phyloP scores from a whole-genome alignment of 352 stramenopile species.

The Globisporangium perplexum region DNA sequence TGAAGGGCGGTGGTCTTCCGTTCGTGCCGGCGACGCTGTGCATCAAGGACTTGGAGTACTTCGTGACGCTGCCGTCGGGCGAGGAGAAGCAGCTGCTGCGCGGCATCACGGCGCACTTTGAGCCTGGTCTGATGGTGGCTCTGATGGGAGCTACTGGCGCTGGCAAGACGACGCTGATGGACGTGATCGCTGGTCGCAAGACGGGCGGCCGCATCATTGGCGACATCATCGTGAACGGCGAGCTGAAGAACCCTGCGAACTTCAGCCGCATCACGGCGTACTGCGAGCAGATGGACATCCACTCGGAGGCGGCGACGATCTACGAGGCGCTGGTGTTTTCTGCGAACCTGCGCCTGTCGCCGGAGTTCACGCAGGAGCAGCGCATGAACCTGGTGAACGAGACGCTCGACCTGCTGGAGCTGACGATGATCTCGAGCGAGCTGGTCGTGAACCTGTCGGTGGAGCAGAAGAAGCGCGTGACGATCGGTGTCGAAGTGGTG shows the following conservation, averaged over 20 bases:
- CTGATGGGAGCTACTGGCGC: conserved; percentile 67
- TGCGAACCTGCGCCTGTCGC: conserved; percentile 75
- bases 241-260: conserved; percentile 27
- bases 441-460: conserved; percentile 57
- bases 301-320: conserved; percentile 74
- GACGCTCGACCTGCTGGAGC: conserved; percentile 50
- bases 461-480: conserved; percentile 93
- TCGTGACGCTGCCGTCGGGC: conserved; percentile 32
- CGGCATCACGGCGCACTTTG: conserved; percentile 33
- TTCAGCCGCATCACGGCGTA: conserved; percentile 53
- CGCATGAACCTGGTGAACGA: conserved; percentile 46
- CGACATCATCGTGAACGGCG: conserved; percentile 82
- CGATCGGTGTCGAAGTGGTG: conserved; percentile 92
- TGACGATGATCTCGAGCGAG: conserved; percentile 31
- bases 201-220: conserved; percentile 52
- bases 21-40: conserved; percentile 26
- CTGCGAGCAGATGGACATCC: conserved; percentile 85
- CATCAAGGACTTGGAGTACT: conserved; percentile 33
- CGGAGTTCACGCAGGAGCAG: conserved; percentile 29
- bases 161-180: conserved; percentile 52
- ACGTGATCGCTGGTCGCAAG: conserved; percentile 43
- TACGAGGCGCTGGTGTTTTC: conserved; percentile 88
- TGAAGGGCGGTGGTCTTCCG: not conserved
- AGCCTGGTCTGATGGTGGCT: conserved; percentile 41
- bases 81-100: conserved; percentile 29